Conservation (phyloP, 345 rosid genomes). For the Melastoma malabathricum region DNA sequence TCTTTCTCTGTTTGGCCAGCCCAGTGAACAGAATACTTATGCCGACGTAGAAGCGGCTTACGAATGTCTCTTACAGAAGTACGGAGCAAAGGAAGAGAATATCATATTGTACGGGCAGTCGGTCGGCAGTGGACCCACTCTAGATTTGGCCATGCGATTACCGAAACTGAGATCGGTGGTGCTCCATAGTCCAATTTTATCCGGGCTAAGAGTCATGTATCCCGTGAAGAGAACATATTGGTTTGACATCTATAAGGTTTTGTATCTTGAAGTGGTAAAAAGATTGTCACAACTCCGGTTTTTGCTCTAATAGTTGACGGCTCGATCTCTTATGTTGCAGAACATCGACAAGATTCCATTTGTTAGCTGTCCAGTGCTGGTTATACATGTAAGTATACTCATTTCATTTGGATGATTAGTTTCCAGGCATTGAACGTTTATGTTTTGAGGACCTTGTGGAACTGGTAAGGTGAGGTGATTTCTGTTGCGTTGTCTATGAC, state of each 20-base stretch:
- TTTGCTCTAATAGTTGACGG: not conserved
- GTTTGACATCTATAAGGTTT: constrained; percentile 90
- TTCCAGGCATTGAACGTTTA: too few species aligned
- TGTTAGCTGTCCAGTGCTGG: constrained; percentile 66
- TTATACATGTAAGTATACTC: constrained; percentile 75
- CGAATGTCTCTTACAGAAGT: constrained; percentile 63
- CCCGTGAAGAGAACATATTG: constrained; percentile 87
- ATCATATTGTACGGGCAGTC: constrained; percentile 86
- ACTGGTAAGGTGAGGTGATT: too few species aligned
- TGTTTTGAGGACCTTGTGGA: too few species aligned
- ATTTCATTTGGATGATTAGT: too few species aligned
- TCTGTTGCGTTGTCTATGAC: too few species aligned
- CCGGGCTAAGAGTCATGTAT: constrained; percentile 86
- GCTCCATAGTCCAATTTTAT: constrained; percentile 86
- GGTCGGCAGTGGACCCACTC: constrained; percentile 90
- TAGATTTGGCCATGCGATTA: constrained; percentile 66
- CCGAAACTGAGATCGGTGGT: constrained; percentile 72
- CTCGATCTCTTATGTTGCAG: constrained; percentile 23
- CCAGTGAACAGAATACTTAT: constrained; percentile 83
- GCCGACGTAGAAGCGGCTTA: constrained; percentile 79
- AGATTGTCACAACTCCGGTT: not conserved
- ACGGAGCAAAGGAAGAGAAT: constrained; percentile 72
- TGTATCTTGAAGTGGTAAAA: not conserved
- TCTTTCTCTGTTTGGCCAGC: constrained; percentile 29
- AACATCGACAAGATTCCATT: constrained; percentile 73